phyloP scores from a whole-genome alignment of 2,329 filamentous ascomycete genomes.

The Arthroderma sp. region DNA sequence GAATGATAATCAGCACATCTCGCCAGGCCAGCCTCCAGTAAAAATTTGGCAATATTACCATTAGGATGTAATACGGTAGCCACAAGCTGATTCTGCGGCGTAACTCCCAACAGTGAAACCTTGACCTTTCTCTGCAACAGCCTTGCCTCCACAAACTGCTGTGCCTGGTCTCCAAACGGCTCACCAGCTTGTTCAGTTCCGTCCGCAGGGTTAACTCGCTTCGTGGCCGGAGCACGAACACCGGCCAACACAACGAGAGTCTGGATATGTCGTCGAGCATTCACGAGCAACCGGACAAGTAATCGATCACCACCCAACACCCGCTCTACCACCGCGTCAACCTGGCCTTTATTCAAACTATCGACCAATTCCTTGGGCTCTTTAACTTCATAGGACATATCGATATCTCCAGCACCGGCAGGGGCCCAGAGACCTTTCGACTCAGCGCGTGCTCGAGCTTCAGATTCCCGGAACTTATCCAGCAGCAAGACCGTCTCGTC shows the following conservation, averaged over 20 bases:
- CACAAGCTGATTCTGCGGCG: constrained; percentile 82
- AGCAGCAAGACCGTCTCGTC: constrained; percentile 59
- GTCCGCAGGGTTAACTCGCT: constrained; percentile 64
- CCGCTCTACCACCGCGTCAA: constrained; percentile 80
- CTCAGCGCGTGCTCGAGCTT: constrained; percentile 64
- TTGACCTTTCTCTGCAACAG: constrained; percentile 76
- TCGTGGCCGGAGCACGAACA: constrained; percentile 78
- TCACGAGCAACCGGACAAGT: constrained; percentile 66
- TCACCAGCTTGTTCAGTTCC: constrained; percentile 74
- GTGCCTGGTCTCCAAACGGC: constrained; percentile 78
- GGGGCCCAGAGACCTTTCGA: constrained; percentile 62
- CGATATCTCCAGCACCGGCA: constrained; percentile 51
- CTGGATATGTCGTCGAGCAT: constrained; percentile 74
- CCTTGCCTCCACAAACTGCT: constrained; percentile 72
- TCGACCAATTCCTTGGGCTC: constrained; percentile 64
- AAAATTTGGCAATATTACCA: constrained; percentile 83
- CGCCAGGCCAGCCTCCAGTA: constrained; percentile 79
- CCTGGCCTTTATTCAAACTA: constrained; percentile 68
- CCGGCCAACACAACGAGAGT: constrained; percentile 82
- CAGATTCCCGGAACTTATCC: constrained; percentile 63
- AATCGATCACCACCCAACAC: constrained; percentile 85
- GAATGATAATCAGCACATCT: constrained; percentile 94
- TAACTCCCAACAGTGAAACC: constrained; percentile 71
- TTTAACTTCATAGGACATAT: constrained; percentile 68
- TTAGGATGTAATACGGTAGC: constrained; percentile 75